These are phyloP conservation scores for Acacia acuminata DNA, from an alignment of 306 rosid species.

Conservation along the genomic window DNA sequence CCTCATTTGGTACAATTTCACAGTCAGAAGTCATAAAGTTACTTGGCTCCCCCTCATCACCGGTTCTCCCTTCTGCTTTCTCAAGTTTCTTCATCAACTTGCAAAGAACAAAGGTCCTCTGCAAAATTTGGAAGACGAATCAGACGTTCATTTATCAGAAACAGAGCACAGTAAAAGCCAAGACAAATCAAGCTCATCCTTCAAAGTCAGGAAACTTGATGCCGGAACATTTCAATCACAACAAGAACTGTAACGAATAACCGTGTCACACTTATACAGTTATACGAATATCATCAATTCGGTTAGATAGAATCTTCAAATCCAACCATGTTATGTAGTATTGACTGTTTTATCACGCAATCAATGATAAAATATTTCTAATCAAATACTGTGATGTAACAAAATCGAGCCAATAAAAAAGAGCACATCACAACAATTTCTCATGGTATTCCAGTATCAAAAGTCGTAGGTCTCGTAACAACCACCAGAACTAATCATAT, in stretches of 20 bases:
- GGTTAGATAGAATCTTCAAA: not conserved
- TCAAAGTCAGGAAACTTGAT: slow-evolving; percentile 16
- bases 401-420: too few species aligned
- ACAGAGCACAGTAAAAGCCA: slow-evolving; percentile 2
- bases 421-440: not conserved
- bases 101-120: slow-evolving; percentile 56
- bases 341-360: too few species aligned
- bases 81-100: slow-evolving; percentile 44
- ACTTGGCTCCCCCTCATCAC: slow-evolving; percentile 40
- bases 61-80: slow-evolving; percentile 21
- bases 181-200: not conserved
- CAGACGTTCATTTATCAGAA: slow-evolving; percentile 2
- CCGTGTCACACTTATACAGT: not conserved
- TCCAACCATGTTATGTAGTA: not conserved
- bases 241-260: not conserved
- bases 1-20: not conserved
- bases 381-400: too few species aligned
- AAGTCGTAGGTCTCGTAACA: not conserved
- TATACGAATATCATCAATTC: not conserved
- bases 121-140: slow-evolving; percentile 27
- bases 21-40: slow-evolving; percentile 12
- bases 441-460: not conserved
- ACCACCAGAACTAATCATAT: not conserved
- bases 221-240: not conserved
- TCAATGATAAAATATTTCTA: too few species aligned